Evolutionary conservation across 192 early-diverging fungal genomes (phyloP).

Genomic region (Backusella parvicylindrica): DNA sequence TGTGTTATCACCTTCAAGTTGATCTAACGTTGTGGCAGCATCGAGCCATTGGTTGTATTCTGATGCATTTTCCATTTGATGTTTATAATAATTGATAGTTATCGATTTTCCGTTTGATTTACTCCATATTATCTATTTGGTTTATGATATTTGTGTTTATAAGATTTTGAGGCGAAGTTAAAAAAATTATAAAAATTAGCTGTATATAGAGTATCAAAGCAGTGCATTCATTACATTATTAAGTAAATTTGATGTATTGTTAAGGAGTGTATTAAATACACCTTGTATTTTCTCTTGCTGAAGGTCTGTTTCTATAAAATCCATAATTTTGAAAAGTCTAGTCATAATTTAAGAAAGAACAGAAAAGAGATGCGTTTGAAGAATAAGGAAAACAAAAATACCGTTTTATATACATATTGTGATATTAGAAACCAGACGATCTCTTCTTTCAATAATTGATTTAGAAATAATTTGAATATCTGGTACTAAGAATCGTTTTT

Average conservation of each 20-base stretch:
- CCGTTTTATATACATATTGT: neutral
- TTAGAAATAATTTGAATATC: neutral
- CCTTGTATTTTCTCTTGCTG: neutral
- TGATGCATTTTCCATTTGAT: slow-evolving; percentile 53
- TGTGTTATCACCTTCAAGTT: slow-evolving; percentile 44
- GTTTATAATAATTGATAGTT: slow-evolving; percentile 37
- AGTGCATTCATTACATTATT: neutral
- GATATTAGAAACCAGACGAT: neutral
- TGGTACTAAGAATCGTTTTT: neutral
- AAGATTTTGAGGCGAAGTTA: neutral
- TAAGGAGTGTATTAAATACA: neutral
- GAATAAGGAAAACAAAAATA: neutral
- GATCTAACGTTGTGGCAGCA: slow-evolving; percentile 57
- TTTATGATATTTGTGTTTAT: neutral
- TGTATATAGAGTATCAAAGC: neutral
- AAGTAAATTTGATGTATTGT: neutral
- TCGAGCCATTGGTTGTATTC: slow-evolving; percentile 68
- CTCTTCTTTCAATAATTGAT: neutral
- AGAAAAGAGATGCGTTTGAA: neutral
- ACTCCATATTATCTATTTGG: neutral
- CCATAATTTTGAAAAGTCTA: neutral
- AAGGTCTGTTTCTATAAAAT: neutral
- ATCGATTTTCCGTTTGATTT: neutral
- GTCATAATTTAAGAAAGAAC: neutral
- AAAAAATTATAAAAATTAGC: neutral